These are phyloP conservation scores for Dryadomyces sulphureus DNA, from an alignment of 2,329 filamentous ascomycete genomes.

Conservation along the genomic window DNA sequence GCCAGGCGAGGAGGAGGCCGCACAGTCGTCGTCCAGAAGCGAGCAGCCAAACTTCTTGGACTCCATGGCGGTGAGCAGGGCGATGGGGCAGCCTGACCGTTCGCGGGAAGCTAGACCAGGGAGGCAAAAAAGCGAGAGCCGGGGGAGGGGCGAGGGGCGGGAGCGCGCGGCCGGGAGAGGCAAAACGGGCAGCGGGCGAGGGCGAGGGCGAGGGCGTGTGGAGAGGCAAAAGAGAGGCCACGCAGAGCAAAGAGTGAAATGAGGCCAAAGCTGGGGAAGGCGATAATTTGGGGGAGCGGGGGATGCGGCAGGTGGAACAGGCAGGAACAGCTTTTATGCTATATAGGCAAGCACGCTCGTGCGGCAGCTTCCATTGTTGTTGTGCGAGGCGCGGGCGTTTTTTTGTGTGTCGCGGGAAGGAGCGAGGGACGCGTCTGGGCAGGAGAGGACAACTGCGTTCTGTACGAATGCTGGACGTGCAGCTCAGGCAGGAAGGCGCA, in stretches of 20 bases:
- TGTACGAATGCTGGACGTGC: too few relatives aligned
- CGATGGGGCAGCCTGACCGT: neutral
- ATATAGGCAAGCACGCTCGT: too few relatives aligned
- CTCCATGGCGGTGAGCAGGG: slow-evolving; percentile 10
- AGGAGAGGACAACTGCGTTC: too few relatives aligned
- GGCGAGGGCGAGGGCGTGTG: neutral
- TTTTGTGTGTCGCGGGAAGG: too few relatives aligned
- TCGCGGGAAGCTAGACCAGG: neutral
- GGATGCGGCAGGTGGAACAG: too few relatives aligned
- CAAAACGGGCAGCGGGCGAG: neutral
- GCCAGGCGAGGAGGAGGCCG: neutral
- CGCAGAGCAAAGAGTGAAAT: neutral
- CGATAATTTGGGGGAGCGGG: too few relatives aligned
- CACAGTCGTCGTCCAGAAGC: slow-evolving; percentile 11
- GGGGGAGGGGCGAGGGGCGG: neutral
- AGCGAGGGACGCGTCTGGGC: too few relatives aligned
- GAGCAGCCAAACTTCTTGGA: slow-evolving; percentile 11
- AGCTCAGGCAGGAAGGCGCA: too few relatives aligned
- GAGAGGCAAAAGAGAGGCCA: neutral
- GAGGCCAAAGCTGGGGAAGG: too few relatives aligned
- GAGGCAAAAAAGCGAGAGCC: neutral
- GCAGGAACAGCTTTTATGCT: too few relatives aligned
- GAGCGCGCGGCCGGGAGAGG: neutral
- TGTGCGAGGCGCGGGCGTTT: too few relatives aligned
- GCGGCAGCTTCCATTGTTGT: too few relatives aligned